Base-by-base conservation (phyloP, 768 basidiomycete species). In the Ramaria sp. region DNA sequence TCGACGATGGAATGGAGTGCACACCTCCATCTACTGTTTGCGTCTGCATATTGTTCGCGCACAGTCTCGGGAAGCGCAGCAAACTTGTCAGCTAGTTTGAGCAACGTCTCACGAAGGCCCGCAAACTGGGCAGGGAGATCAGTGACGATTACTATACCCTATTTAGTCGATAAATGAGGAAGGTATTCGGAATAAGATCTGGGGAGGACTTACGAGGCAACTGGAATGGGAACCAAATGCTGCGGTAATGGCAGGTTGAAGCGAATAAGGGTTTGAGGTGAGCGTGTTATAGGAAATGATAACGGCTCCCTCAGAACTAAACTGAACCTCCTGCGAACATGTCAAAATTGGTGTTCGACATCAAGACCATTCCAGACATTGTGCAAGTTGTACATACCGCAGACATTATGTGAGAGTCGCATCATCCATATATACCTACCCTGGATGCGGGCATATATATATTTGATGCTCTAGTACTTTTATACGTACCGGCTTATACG, bases 161-260 rank as follows among this genome's bases (percentile, higher is more conserved):
- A 31, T 15, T 1, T 33, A 20, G 27, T 24, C 27, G 19, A 41
- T 9, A n/a, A 38, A 38, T 19, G 12, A 51, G 24, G 22, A 33
- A 27, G 37, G 37, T 17, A 33, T 37, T 42, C 48, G 27, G 27
- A 27, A 24, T 3, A 30, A 51, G 43, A 45, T 12, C 41, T 27
- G 17, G 24, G 20, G n/a, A 33, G 7, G 37, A 57, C 31, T 11
- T 57, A 50, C 43, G n/a, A 94, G 73, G 46, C 82, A 84, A 51
- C 82, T 72, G 7, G 86, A 78, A 58, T 81, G 74, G 11, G 88
- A 89, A 20, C 91, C 92, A 64, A 95, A 95, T 3, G 88, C 92
- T 62, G 80, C 46, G 12, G 59, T 82, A 58, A 95, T 90, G 19
- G 83, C 78, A 19, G 73, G 61, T 30, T 72, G 67, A 12, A 90